Evolutionary conservation across 2,329 filamentous ascomycete genomes (phyloP).

Genomic region (Sporothrix globosa): DNA sequence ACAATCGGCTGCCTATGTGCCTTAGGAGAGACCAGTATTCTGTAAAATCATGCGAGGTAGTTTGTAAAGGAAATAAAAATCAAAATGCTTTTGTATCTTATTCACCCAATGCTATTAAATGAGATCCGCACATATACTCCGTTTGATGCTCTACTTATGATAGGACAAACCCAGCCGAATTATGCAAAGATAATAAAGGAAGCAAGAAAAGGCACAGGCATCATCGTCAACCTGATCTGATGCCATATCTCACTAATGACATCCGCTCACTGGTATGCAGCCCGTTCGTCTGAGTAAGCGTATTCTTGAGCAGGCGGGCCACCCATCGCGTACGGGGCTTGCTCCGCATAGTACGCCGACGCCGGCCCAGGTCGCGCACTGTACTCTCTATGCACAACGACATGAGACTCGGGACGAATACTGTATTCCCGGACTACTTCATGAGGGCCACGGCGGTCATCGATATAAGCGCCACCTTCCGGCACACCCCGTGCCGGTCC

Average conservation of each 20-base stretch:
- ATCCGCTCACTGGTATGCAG: slow-evolving; percentile 31
- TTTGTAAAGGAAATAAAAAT: not conserved
- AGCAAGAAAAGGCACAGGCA: not conserved
- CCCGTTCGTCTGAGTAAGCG: slow-evolving; percentile 50
- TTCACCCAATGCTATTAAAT: not conserved
- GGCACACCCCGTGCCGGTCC: not conserved
- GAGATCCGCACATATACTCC: not conserved
- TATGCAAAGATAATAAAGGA: not conserved
- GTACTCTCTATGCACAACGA: slow-evolving; percentile 46
- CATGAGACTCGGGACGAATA: slow-evolving; percentile 41
- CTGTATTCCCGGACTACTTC: slow-evolving; percentile 30
- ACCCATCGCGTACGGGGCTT: slow-evolving; percentile 5
- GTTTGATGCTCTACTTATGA: not conserved
- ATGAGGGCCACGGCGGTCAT: not conserved
- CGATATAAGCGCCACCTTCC: slow-evolving; percentile 9
- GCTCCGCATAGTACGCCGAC: slow-evolving; percentile 33
- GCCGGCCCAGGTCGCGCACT: slow-evolving; percentile 42
- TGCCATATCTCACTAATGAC: not conserved
- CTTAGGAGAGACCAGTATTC: no score
- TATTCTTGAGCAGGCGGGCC: slow-evolving; percentile 46
- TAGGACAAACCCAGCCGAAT: not conserved
- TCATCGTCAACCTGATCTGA: not conserved
- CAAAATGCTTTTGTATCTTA: not conserved
- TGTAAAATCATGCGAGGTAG: no score
- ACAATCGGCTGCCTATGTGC: no score